Evolutionary conservation across 108 stramenopile genomes (phyloP).

Genomic region (Nitzschia sp.): DNA sequence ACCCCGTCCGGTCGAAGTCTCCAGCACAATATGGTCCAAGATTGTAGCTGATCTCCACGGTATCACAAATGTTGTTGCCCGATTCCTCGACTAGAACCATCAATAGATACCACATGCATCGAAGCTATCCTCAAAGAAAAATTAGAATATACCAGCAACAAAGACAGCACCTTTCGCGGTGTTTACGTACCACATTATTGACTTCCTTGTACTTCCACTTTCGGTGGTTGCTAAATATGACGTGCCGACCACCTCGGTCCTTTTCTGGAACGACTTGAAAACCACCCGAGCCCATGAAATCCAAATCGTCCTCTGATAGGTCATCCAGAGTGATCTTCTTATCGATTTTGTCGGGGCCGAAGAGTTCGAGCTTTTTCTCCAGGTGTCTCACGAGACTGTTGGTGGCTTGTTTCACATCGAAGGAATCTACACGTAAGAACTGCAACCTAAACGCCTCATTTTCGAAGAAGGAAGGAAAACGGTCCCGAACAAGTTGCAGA

Average conservation of each 20-base stretch:
- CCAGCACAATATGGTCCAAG: background rate
- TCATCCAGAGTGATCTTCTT: conserved; percentile 3
- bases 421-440: conserved; percentile 17
- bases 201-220: background rate
- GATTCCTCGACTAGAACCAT: conserved; percentile 3
- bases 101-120: background rate
- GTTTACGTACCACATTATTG: conserved; percentile 8
- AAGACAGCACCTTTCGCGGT: background rate
- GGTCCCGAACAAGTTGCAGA: background rate
- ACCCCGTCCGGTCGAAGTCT: background rate
- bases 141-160: background rate
- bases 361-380: conserved; percentile 15
- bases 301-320: conserved; percentile 20
- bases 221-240: background rate
- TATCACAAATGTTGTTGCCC: conserved; percentile 1
- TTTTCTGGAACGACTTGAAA: conserved; percentile 7
- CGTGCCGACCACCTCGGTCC: conserved; percentile 3
- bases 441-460: background rate
- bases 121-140: background rate
- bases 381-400: background rate
- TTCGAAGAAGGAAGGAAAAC: background rate
- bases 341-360: conserved; percentile 16
- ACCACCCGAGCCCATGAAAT: background rate
- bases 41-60: conserved; percentile 3
- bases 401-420: conserved; percentile 7